Base-by-base conservation (phyloP, 768 basidiomycete species). In the Tubosaeta brunneosetosa region DNA sequence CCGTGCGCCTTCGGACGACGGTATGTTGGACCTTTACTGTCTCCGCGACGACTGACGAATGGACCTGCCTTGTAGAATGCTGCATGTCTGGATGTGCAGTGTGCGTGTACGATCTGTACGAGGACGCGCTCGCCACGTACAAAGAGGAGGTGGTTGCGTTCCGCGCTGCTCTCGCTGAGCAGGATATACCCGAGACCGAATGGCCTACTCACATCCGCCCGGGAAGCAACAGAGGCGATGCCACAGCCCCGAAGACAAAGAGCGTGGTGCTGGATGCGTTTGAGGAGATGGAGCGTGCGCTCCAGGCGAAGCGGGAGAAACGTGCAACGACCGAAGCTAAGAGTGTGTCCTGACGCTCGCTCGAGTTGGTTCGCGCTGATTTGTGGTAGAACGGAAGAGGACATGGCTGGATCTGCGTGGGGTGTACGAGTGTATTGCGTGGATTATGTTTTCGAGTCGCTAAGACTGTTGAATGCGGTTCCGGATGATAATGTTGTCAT, bases 31-130 rank as follows among this genome's bases (percentile, higher is more conserved):
- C 26, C 11, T 7, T 3, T 19, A 6, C 6, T 49, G 6, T 45
- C n/a, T 6, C 29, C 4, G 14, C 11, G 37, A 40, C 33, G 33
- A 19, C 4, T 29, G n/a, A 31, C 19, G 37, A 7, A 29, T 17
- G 9, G 17, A n/a, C 14, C 0, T n/a, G 25, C 9, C 17, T 40
- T n/a, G 10, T 58, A 93, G 92, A 93, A 69, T 94, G 92, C 68
- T 95, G 92, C 73, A 94, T 94, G 92, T 92, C 91, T 3, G 90
- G 90, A 29, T 95, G 93, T 63, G 88, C 91, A 0, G 70, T 94
- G n/a, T 94, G 93, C 66, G 87, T 94, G 8, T 90, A 94, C 69
- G 91, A 92, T 60, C 67, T 93, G 25, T 91, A 93, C 69, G 83
- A 88, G 55, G 90, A 92, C 44, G 79, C 85, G 1, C 66, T 90